Evolutionary conservation across 1,139 yeast species (phyloP).

Genomic region (Arxiozyma heterogenica): DNA sequence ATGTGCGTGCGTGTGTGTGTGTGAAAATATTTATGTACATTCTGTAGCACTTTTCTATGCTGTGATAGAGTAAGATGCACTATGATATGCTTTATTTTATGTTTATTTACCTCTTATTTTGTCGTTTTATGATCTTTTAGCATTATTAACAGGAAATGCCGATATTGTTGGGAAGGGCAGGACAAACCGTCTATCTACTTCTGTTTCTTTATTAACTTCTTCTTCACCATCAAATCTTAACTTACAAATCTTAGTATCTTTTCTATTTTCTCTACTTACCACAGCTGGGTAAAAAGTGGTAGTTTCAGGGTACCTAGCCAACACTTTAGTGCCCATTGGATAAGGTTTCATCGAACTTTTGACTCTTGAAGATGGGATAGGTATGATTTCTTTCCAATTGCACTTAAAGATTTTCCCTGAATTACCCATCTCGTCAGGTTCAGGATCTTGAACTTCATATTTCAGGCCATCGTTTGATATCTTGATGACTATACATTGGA

Average conservation of each 20-base stretch:
- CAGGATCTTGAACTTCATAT: constrained; percentile 90
- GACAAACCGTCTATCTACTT: constrained; percentile 77
- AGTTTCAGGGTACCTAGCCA: constrained; percentile 95
- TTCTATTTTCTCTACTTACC: constrained; percentile 58
- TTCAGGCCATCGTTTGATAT: constrained; percentile 66
- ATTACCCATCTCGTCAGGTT: constrained; percentile 88
- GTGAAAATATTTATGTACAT: background rate
- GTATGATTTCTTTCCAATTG: constrained; percentile 65
- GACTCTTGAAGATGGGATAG: constrained; percentile 48
- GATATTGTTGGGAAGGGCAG: constrained; percentile 52
- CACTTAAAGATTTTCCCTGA: constrained; percentile 86
- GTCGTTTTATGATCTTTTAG: constrained; percentile 9
- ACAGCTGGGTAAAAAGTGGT: constrained; percentile 94
- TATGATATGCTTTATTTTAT: background rate
- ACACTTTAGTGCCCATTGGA: constrained; percentile 69
- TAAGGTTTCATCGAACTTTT: constrained; percentile 39
- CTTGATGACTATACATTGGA: constrained; percentile 82
- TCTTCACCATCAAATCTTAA: constrained; percentile 94
- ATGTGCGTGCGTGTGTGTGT: no score
- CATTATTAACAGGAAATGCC: constrained; percentile 14
- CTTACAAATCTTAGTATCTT: constrained; percentile 62
- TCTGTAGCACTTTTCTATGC: background rate
- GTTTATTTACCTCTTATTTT: no score
- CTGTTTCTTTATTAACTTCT: constrained; percentile 91
- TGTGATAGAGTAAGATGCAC: background rate